Percentiles rank a stretch among this genome's conserved stretches.
These are phyloP conservation scores for Jatropha multifida DNA, from an alignment of 441 rosid genomes.

Conservation along the genomic window DNA sequence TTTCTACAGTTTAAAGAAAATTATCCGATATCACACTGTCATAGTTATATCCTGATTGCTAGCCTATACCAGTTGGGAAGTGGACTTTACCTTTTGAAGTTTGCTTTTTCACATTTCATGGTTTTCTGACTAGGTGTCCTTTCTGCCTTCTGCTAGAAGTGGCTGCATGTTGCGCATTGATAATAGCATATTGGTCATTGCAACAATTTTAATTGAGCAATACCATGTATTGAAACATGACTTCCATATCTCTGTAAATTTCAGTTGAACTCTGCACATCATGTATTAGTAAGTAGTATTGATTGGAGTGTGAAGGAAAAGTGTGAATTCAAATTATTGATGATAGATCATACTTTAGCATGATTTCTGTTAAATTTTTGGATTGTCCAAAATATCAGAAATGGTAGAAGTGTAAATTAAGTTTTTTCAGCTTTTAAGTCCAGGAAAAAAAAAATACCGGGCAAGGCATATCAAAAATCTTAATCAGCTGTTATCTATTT, in stretches of 20 bases:
- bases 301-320: background rate
- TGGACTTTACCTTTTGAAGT: background rate
- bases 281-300: background rate
- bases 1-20: background rate
- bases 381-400: background rate
- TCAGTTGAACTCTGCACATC: background rate
- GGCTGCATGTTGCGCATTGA: background rate
- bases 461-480: background rate
- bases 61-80: background rate
- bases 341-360: background rate
- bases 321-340: background rate
- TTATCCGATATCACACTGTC: background rate
- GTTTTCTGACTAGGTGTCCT: background rate
- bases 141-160: background rate
- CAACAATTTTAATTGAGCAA: constrained; percentile 4
- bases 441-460: background rate
- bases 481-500: background rate
- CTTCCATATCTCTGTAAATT: background rate
- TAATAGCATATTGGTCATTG: background rate
- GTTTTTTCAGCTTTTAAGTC: background rate
- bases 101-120: background rate
- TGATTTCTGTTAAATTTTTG: background rate
- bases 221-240: background rate
- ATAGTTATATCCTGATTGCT: background rate
- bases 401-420: background rate